Evolutionary conservation across 2,329 filamentous ascomycete species (phyloP).

Genomic region (Fusarium begoniae): DNA sequence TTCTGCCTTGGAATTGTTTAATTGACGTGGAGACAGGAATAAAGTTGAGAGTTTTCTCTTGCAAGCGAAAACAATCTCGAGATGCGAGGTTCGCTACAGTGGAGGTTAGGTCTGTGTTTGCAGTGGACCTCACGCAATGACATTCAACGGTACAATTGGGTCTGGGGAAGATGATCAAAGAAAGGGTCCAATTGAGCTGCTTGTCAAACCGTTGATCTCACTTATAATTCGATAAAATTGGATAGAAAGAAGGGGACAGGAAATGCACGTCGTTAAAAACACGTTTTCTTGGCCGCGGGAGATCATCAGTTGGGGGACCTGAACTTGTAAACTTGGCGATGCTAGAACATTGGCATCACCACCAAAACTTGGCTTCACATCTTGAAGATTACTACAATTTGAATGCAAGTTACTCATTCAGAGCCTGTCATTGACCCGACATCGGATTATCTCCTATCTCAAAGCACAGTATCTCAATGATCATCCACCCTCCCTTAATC

Average conservation of each 20-base stretch:
- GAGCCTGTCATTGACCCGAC: neutral
- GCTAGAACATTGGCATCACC: neutral
- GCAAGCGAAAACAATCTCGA: neutral
- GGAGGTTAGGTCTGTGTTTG: neutral
- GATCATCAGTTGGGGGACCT: conserved; percentile 12
- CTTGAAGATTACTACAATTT: too few relatives aligned
- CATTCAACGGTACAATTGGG: neutral
- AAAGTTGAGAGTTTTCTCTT: neutral
- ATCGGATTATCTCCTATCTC: conserved; percentile 4
- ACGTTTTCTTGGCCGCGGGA: conserved; percentile 27
- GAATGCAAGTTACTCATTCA: neutral
- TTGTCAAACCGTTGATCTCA: neutral
- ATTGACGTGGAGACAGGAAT: neutral
- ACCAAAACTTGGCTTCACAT: neutral
- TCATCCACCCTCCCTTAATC: neutral
- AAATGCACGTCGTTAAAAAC: conserved; percentile 2
- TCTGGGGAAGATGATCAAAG: neutral
- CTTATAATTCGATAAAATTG: neutral
- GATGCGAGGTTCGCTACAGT: neutral
- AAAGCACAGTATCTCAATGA: neutral
- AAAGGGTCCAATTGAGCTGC: neutral
- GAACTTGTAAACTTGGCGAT: conserved; percentile 25
- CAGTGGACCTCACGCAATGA: neutral
- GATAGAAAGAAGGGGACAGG: neutral
- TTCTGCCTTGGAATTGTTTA: neutral